Conservation (phyloP, 768 basidiomycete species). For the Naganishia friedmannii region DNA sequence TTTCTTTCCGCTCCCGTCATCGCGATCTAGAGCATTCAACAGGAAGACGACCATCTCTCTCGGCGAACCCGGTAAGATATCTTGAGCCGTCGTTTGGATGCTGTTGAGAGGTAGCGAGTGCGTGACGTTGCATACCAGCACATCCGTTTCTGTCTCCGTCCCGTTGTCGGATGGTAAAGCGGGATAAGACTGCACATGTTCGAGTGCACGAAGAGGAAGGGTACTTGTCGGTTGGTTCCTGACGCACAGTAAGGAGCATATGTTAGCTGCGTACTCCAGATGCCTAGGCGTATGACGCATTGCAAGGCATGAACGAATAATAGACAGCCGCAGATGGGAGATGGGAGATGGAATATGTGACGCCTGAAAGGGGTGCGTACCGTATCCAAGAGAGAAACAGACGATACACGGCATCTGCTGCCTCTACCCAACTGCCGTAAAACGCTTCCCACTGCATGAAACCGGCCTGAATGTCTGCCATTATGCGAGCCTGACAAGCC, state of each 20-base stretch:
- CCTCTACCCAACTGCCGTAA: neutral
- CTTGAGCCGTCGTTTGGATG: neutral
- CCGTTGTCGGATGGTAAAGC: neutral
- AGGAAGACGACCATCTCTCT: neutral
- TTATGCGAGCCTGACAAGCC: neutral
- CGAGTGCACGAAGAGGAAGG: neutral
- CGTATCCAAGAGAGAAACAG: constrained; percentile 9
- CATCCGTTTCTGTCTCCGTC: neutral
- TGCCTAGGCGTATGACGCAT: too few species aligned
- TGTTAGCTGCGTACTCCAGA: too few species aligned
- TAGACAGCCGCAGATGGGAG: too few species aligned
- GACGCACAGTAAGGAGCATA: too few species aligned
- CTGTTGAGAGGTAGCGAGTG: neutral
- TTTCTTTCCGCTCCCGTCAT: neutral
- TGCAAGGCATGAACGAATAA: too few species aligned
- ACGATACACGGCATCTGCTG: constrained; percentile 10
- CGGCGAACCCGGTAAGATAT: neutral
- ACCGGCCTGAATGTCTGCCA: too few species aligned
- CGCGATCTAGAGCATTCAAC: neutral
- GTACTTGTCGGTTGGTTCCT: neutral
- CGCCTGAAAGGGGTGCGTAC: neutral
- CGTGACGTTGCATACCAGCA: neutral
- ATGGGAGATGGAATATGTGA: too few species aligned
- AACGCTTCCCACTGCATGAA: neutral
- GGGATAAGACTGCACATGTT: neutral